Base-by-base conservation (phyloP, 2,329 filamentous ascomycete genomes). In the Nannizzia gypsea region DNA sequence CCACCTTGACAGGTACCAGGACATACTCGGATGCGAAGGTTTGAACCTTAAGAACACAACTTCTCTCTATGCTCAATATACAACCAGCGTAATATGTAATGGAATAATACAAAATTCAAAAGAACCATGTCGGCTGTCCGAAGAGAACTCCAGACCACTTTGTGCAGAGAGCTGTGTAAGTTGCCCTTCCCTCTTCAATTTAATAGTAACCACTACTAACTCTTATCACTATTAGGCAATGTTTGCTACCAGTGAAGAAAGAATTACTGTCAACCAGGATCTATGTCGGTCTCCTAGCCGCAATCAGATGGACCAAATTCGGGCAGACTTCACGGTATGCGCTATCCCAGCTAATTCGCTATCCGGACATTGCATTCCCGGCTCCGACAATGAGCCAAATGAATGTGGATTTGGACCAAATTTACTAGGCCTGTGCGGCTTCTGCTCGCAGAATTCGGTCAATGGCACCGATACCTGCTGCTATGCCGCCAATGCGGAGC, bases 401-500 rank as follows among this genome's bases (percentile, higher is more conserved):
- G 89, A 97, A 70, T 99, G 93, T 73, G 93, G 93, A 54, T 99
- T 87, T 71, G 82, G 81, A 44, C 81, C 83, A 64, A 87, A 87
- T 67, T 71, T 85, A 6, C 74, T 80, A 59, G 90, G 91, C 2
- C 79, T 99, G 38, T 99, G 93, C 76, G 84, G 86, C 3, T 96
- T 93, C 73, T 99, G 93, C 73, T 81, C 83, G 46, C 80, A 84
- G 5, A 92, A 88, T 67, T 90, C 91, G 28, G 83, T 86, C 63
- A 97, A 97, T 73, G 87, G 90, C 8, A 97, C 92, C 57, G 92
- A 97, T 72, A 95, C 91, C 2, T 99, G 93, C 77, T 99, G 93
- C 73, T 86, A 90, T 68, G 90, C 84, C 67, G 85, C 91, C 3
- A 80, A 90, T 63, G 85, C 87, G n/a, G 82, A 89, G 61, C 76